phyloP scores from a whole-genome alignment of 495 filamentous ascomycete species.

The Penicillium maclennaniae region DNA sequence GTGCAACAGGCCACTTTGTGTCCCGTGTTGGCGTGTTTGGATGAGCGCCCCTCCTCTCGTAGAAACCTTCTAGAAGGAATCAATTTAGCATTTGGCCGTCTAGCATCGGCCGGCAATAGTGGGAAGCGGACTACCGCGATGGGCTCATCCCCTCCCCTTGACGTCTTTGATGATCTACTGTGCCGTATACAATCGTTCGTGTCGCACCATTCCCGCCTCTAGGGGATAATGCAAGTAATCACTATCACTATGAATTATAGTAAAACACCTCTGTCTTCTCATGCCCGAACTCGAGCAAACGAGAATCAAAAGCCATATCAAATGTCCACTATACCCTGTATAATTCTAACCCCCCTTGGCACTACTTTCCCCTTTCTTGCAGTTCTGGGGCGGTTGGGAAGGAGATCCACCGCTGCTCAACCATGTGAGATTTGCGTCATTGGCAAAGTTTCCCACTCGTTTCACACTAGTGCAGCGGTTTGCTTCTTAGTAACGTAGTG shows the following conservation, averaged over 20 bases:
- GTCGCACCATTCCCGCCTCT: conserved; percentile 20
- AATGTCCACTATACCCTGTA: not conserved
- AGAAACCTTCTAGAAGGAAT: conserved; percentile 28
- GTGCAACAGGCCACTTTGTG: conserved; percentile 7
- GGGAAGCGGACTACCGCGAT: conserved; percentile 26
- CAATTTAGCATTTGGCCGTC: conserved; percentile 18
- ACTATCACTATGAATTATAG: not conserved
- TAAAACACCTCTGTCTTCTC: not conserved
- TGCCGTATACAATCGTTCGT: conserved; percentile 1
- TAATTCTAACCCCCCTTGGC: not conserved
- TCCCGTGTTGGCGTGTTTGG: conserved; percentile 8
- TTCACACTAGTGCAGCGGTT: conserved; percentile 7
- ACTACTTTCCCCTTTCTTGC: conserved; percentile 13
- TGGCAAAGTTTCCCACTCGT: conserved; percentile 5
- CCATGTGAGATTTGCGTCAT: conserved; percentile 9
- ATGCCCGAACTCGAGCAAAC: not conserved
- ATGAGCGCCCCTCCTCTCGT: not conserved
- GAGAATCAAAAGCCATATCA: not conserved
- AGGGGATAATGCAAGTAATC: conserved; percentile 15
- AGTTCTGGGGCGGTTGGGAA: not conserved
- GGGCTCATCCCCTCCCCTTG: conserved; percentile 9
- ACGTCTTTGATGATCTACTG: conserved; percentile 2
- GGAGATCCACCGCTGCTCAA: conserved; percentile 6
- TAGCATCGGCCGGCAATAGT: conserved; percentile 18
- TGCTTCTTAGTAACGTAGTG: not conserved